A percentile compares a stretch with the other conserved stretches of the same genome.
Evolutionary conservation across 768 basidiomycete genomes (phyloP).

Genomic region (Lactarius evosmus): DNA sequence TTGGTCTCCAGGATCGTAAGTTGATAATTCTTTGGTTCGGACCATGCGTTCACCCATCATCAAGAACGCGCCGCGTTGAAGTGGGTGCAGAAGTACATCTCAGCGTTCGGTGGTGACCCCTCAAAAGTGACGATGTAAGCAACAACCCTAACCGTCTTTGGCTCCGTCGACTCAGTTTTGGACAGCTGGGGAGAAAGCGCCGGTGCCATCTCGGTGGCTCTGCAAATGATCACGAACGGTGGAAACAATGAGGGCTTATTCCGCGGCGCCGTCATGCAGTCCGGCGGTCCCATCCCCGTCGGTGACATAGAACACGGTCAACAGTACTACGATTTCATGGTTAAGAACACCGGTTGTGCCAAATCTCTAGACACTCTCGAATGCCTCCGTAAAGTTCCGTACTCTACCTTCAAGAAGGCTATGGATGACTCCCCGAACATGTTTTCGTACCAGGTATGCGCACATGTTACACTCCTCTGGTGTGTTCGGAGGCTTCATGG

Average conservation of each 20-base stretch:
- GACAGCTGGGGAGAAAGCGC: constrained; percentile 52
- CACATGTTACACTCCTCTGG: too few relatives aligned
- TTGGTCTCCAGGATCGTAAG: constrained; percentile 66
- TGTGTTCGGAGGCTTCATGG: neutral
- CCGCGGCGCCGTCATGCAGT: constrained; percentile 45
- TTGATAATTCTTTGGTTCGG: neutral
- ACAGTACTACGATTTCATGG: constrained; percentile 43
- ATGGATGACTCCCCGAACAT: constrained; percentile 36
- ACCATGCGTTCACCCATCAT: neutral
- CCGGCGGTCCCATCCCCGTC: constrained; percentile 38
- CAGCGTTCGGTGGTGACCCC: constrained; percentile 62
- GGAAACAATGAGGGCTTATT: constrained; percentile 41
- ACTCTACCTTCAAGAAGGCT: constrained; percentile 33
- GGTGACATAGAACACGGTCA: constrained; percentile 36
- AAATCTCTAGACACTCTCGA: constrained; percentile 38
- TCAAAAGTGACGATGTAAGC: constrained; percentile 54
- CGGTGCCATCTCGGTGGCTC: constrained; percentile 47
- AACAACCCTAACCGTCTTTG: neutral
- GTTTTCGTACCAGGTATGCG: constrained; percentile 35
- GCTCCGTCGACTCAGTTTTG: constrained; percentile 10
- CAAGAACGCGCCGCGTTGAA: constrained; percentile 54
- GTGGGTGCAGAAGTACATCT: constrained; percentile 67
- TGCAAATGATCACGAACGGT: constrained; percentile 44
- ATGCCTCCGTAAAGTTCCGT: constrained; percentile 43
- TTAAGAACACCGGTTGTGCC: constrained; percentile 38